A percentile compares a stretch with the other conserved stretches of the same genome.
Evolutionary conservation across 768 basidiomycete genomes (phyloP).

Genomic region (Kwoniella shandongensis): DNA sequence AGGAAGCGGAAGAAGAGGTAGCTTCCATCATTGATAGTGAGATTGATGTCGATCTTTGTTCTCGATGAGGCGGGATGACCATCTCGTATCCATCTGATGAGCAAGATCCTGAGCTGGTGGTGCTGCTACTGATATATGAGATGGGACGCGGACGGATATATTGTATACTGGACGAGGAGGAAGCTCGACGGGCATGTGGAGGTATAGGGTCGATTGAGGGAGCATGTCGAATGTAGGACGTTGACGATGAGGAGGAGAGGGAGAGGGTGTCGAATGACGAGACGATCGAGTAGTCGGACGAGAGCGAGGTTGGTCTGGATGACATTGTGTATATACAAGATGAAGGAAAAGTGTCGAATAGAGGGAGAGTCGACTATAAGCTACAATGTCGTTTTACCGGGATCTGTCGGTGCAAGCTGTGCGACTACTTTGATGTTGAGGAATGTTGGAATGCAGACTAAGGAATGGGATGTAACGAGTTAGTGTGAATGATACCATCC

Average conservation of each 20-base stretch:
- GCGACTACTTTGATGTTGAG: too few relatives aligned
- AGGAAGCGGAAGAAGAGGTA: background rate
- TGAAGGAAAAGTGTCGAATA: too few relatives aligned
- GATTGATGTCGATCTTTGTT: background rate
- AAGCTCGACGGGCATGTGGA: conserved; percentile 3
- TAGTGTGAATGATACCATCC: too few relatives aligned
- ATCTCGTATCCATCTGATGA: conserved; percentile 1
- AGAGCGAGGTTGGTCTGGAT: background rate
- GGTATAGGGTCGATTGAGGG: too few relatives aligned
- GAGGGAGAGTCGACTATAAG: too few relatives aligned
- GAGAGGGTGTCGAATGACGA: conserved; percentile 25
- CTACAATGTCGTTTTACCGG: too few relatives aligned
- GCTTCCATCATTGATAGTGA: conserved; percentile 5
- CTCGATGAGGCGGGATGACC: background rate
- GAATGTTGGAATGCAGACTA: too few relatives aligned
- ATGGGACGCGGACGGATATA: background rate
- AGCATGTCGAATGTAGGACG: background rate
- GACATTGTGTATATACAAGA: background rate
- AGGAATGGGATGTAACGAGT: too few relatives aligned
- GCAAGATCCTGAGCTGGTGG: background rate
- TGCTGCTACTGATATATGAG: background rate
- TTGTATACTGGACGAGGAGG: background rate
- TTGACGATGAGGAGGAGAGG: conserved; percentile 5
- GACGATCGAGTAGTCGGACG: conserved; percentile 24
- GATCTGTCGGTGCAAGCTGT: too few relatives aligned